Base-by-base conservation (phyloP, 1,284 basidiomycete species). In the Austroboletus niveus region DNA sequence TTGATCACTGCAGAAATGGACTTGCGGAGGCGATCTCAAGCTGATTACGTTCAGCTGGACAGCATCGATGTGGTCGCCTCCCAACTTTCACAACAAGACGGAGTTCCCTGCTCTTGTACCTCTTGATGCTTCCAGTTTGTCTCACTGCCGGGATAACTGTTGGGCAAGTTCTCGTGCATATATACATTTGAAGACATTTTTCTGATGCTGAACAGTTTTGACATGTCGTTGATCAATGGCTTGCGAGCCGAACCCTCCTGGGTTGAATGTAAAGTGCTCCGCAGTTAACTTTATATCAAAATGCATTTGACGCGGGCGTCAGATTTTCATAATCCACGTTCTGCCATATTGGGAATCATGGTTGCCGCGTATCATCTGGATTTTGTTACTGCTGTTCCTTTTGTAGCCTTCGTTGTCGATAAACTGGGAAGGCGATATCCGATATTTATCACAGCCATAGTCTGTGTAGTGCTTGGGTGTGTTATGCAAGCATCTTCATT, bases 61-160 rank as follows among this genome's bases (percentile, higher is more conserved):
- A 49, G 17, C 5, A 42, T 63, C 41, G 75, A 81, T 49, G 62
- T 68, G 15, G 49, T 77, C 20, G 76, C 82, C 35, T 70, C 72
- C 24, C 69, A 70, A 27, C 66, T 17, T 17, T 17, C 17, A 17
- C 17, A 17, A 17, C 17, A 75, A 48, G 81, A 84, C 57, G 71
- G 64, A 36, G 70, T 69, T 10, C 79, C 79, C 44, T 84, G 81
- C 52, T 42, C 22, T 48, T 60, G 7, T 57, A 83, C 63, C 53
- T 82, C 30, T 49, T 82, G 48, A 71, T 83, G 61, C 69, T 81
- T 56, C 80, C 80, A 30, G 79, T 81, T 38, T 82, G 79, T 59
- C 76, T 84, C 31, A 81, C 79, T 24, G 80, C 81, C 14, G 80
- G 83, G 60, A 80, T 81, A 77, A 82, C 81, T 1, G 78, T 75